Evolutionary conservation across 2,329 filamentous ascomycete species (phyloP).

Genomic region (Calonectria fujianensis): DNA sequence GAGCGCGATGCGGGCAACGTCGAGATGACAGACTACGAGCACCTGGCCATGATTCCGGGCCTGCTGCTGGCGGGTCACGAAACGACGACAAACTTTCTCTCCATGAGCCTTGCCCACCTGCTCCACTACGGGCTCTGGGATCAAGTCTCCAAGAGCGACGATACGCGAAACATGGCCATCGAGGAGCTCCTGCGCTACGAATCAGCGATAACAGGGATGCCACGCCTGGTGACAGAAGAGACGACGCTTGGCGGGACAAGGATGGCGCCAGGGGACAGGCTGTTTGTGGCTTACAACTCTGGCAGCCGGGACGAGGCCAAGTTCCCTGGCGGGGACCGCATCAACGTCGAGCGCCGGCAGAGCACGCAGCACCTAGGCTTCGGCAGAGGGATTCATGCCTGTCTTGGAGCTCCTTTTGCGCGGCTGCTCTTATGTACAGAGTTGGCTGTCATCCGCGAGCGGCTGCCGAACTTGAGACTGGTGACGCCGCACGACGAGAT

Average conservation of each 20-base stretch:
- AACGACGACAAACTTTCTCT: conserved; percentile 5
- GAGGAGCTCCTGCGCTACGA: conserved; percentile 16
- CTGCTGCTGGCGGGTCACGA: conserved; percentile 3
- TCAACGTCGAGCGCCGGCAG: neutral
- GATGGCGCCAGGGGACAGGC: conserved; percentile 4
- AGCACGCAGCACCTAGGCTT: conserved; percentile 25
- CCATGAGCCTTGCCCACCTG: conserved; percentile 5
- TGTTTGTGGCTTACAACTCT: conserved; percentile 30
- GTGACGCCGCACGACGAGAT: conserved; percentile 9
- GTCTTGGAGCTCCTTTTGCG: conserved; percentile 28
- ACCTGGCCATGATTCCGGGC: neutral
- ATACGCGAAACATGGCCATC: neutral
- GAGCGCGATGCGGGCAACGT: conserved; percentile 13
- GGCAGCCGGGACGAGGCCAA: conserved; percentile 29
- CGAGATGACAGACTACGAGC: conserved; percentile 6
- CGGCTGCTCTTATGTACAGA: conserved; percentile 21
- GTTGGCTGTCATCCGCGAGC: neutral
- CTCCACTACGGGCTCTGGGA: neutral
- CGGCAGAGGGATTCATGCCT: conserved; percentile 18
- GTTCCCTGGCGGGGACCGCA: conserved; percentile 1
- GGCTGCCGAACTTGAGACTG: conserved; percentile 2
- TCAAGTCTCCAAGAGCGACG: neutral
- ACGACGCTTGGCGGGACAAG: conserved; percentile 12
- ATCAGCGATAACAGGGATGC: conserved; percentile 29
- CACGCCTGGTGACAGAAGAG: conserved; percentile 17